phyloP scores from a whole-genome alignment of 306 rosid genomes.

The Medicago arabica region DNA sequence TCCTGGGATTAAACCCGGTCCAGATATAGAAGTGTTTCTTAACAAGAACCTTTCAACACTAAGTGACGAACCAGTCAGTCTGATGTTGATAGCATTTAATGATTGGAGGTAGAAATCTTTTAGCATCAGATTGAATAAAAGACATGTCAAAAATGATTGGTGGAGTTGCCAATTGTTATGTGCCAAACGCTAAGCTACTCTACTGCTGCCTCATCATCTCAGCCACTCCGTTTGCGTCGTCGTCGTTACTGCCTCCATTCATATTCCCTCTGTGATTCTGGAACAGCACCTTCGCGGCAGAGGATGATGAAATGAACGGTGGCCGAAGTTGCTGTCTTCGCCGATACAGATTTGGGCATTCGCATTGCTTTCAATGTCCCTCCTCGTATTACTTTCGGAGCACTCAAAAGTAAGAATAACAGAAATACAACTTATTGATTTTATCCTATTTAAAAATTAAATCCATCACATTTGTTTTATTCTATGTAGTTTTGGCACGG shows the following conservation, averaged over 20 bases:
- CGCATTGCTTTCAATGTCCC: constrained; percentile 63
- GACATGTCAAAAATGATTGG: constrained; percentile 76
- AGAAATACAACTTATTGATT: too few species aligned
- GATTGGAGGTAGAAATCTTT: constrained; percentile 94
- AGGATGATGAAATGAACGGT: constrained; percentile 19
- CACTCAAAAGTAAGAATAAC: constrained; percentile 62
- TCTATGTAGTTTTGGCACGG: neutral
- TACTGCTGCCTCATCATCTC: too few species aligned
- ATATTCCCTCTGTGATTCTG: neutral
- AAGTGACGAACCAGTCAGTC: constrained; percentile 63
- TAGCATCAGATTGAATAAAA: constrained; percentile 58
- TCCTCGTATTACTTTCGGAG: constrained; percentile 54
- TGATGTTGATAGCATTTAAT: constrained; percentile 87
- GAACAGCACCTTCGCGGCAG: neutral
- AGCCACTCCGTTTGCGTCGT: too few species aligned
- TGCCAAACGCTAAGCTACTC: constrained; percentile 49
- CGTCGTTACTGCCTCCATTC: too few species aligned
- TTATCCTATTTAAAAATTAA: neutral
- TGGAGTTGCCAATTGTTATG: constrained; percentile 81
- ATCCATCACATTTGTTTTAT: neutral
- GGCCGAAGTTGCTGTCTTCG: constrained; percentile 64
- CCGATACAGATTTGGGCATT: constrained; percentile 74
- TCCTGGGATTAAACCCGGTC: constrained; percentile 75
- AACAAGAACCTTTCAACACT: constrained; percentile 68
- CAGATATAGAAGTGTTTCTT: constrained; percentile 76